Conservation (phyloP, 2,329 filamentous ascomycete species). For the Lecanicillium sp. region DNA sequence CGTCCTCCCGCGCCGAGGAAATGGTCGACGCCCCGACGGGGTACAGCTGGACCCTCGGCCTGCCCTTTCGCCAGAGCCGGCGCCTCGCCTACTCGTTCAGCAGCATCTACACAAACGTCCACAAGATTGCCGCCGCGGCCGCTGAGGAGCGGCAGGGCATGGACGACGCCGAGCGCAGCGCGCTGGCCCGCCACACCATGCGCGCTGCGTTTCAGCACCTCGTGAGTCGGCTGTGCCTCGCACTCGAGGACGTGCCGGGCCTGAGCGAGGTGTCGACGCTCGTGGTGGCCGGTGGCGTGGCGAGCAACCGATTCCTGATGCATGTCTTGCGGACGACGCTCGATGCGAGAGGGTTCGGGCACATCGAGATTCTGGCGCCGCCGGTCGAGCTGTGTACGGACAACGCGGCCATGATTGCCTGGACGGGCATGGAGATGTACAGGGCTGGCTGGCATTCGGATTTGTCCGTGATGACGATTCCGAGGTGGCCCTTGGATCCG, state of each 20-base stretch:
- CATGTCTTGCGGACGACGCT: constrained; percentile 53
- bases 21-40: constrained; percentile 32
- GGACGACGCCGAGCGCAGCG: constrained; percentile 51
- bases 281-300: constrained; percentile 85
- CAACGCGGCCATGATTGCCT: constrained; percentile 96
- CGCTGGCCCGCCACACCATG: constrained; percentile 68
- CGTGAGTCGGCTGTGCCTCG: constrained; percentile 64
- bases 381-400: constrained; percentile 77
- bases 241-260: constrained; percentile 36
- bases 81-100: constrained; percentile 67
- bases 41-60: constrained; percentile 56
- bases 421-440: constrained; percentile 90
- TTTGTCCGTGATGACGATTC: constrained; percentile 50
- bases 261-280: constrained; percentile 47
- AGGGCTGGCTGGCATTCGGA: constrained; percentile 63
- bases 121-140: constrained; percentile 32
- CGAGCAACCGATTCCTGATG: constrained; percentile 72
- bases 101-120: constrained; percentile 49
- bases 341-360: constrained; percentile 55
- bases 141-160: constrained; percentile 25
- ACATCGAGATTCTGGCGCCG: constrained; percentile 63
- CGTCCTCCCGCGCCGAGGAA: constrained; percentile 44
- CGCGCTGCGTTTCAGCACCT: constrained; percentile 82
- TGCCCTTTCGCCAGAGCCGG: constrained; percentile 54
- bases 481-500: constrained; percentile 69